These are phyloP conservation scores for Fraxinus baroniana DNA, from an alignment of 305 asterid species.

Conservation along the genomic window DNA sequence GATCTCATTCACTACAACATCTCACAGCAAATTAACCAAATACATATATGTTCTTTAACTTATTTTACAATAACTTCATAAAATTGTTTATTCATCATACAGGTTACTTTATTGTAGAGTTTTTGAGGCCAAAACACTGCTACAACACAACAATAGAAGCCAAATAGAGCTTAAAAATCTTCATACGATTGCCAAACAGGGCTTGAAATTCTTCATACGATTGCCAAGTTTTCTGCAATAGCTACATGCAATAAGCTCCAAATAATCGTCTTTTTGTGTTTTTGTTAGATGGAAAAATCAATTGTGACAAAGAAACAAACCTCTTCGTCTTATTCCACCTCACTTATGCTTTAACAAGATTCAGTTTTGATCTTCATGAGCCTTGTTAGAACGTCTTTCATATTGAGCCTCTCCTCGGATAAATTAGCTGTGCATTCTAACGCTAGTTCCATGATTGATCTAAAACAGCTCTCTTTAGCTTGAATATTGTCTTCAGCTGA, in stretches of 20 bases:
- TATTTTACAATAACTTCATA: not conserved
- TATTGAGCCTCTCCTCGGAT: constrained; percentile 14
- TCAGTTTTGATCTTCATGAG: constrained; percentile 15
- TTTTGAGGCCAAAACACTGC: not conserved
- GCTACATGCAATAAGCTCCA: not conserved
- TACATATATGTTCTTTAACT: too few species aligned
- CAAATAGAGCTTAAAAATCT: not conserved
- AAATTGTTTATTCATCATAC: not conserved
- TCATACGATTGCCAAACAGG: not conserved
- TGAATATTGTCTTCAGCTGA: not conserved
- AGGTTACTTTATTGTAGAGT: not conserved
- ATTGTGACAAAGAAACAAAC: not conserved
- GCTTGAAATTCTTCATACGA: too few species aligned
- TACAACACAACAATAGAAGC: not conserved
- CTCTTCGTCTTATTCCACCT: not conserved
- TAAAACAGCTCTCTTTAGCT: not conserved
- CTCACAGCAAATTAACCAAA: not conserved
- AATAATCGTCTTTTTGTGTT: not conserved
- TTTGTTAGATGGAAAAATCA: not conserved
- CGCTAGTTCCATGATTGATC: constrained; percentile 16
- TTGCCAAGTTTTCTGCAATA: not conserved
- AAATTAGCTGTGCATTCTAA: constrained; percentile 21
- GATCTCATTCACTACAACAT: too few species aligned
- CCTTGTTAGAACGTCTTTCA: constrained; percentile 16
- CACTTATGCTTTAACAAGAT: not conserved